phyloP scores from a whole-genome alignment of 2,329 filamentous ascomycete species.

The Plectosphaerella cucumerina region DNA sequence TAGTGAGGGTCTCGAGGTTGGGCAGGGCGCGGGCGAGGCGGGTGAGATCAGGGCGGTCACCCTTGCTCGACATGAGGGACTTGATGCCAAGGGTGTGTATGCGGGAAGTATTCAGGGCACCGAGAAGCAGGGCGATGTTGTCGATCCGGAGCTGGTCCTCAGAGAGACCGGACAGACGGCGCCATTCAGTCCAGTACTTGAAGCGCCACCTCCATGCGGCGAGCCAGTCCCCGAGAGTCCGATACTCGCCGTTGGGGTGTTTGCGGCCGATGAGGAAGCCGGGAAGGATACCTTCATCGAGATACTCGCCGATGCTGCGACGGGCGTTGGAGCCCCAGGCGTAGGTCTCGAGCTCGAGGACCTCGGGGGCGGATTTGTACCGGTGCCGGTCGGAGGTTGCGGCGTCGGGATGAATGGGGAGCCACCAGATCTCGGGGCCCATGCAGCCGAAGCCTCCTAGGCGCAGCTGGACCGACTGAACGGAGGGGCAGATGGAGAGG shows the following conservation, averaged over 20 bases:
- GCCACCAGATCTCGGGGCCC: constrained; percentile 1
- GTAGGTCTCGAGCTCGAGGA: constrained; percentile 6
- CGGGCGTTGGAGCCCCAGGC: constrained; percentile 3
- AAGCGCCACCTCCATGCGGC: no score
- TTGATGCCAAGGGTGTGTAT: no score
- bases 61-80: no score
- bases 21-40: background rate
- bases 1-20: background rate
- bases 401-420: background rate
- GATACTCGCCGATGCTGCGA: background rate
- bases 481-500: background rate
- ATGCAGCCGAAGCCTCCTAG: constrained; percentile 1
- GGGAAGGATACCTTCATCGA: background rate
- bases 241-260: no score
- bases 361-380: constrained; percentile 2
- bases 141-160: no score
- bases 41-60: background rate
- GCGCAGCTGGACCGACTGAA: constrained; percentile 7
- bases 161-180: no score
- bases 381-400: no score
- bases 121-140: no score
- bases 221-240: no score
- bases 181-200: no score
- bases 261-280: background rate
- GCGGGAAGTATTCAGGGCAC: no score